Percentiles rank a stretch among this genome's conserved stretches.
These are phyloP conservation scores for Trametes cingulata DNA, from an alignment of 768 basidiomycete species.

Conservation along the genomic window DNA sequence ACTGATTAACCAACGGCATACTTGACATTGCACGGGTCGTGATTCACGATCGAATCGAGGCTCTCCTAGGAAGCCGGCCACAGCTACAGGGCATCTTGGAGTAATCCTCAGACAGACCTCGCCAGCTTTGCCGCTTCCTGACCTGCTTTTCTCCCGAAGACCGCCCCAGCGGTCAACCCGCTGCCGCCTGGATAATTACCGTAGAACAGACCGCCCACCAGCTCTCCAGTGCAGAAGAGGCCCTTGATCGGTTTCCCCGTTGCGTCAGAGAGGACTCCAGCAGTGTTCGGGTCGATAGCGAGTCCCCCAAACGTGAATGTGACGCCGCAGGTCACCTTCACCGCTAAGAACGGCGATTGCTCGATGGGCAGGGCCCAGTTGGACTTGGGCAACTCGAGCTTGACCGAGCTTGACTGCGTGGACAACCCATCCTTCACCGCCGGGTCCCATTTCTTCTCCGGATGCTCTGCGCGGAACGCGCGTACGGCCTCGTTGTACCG, in stretches of 20 bases:
- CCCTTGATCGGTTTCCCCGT: slow-evolving; percentile 48
- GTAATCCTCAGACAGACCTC: background rate
- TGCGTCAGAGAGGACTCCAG: slow-evolving; percentile 48
- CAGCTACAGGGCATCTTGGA: too few relatives aligned
- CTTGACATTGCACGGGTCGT: too few relatives aligned
- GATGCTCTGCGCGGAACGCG: slow-evolving; percentile 38
- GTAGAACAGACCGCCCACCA: slow-evolving; percentile 66
- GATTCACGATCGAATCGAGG: too few relatives aligned
- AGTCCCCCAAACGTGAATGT: slow-evolving; percentile 76
- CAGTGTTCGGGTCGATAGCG: slow-evolving; percentile 55
- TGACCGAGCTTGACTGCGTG: slow-evolving; percentile 43
- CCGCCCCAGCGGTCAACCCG: slow-evolving; percentile 63
- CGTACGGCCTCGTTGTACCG: slow-evolving; percentile 54
- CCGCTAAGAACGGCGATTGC: slow-evolving; percentile 57
- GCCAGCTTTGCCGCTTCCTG: slow-evolving; percentile 40
- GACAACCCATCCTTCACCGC: slow-evolving; percentile 62
- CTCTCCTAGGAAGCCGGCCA: too few relatives aligned
- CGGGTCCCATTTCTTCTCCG: slow-evolving; percentile 53
- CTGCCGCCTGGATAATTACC: slow-evolving; percentile 72
- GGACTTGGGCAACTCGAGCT: slow-evolving; percentile 53
- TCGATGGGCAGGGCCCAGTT: slow-evolving; percentile 68
- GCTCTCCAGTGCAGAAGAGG: slow-evolving; percentile 67
- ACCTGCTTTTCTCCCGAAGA: slow-evolving; percentile 64
- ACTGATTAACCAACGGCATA: background rate
- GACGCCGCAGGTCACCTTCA: slow-evolving; percentile 68